Evolutionary conservation across 1,284 basidiomycete genomes (phyloP), one percentile per base, ranked within the genome.

Genomic region (Sanghuangporus sanghuang): DNA sequence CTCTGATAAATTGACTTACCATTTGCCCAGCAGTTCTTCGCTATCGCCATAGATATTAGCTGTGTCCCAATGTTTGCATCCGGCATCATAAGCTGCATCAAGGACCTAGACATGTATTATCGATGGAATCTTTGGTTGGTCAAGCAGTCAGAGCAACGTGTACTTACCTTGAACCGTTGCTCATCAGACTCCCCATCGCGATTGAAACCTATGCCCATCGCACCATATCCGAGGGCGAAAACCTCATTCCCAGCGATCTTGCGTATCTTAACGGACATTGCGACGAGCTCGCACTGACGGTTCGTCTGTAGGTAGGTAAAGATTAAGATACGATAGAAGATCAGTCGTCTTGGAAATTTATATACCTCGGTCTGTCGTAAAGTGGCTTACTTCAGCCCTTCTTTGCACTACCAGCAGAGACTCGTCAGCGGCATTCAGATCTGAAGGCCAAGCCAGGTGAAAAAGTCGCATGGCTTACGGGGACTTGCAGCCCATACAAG

Each of bases 11-110:
- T 18, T 11, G 56, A 54, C 21, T 18, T n/a, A 77, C 79, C 79
- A 82, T 71, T 76, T 77, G 12, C 79, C 79, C 11, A 81, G 69
- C 9, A 81, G 66, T 2, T 78, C 76, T 68, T 82, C 81, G 21
- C 71, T 77, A 65, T 81, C 76, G 3, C 72, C 74, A 66, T 81
- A 83, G 3, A 77, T 62, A 65, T n/a, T n/a, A n/a, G n/a, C n/a
- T n/a, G n/a, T n/a, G n/a, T n/a, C n/a, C n/a, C n/a, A n/a, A n/a
- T n/a, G n/a, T n/a, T n/a, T n/a, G n/a, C n/a, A n/a, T n/a, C n/a
- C n/a, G n/a, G n/a, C n/a, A n/a, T n/a, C n/a, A n/a, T n/a, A n/a
- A n/a, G n/a, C n/a, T n/a, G n/a, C n/a, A n/a, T n/a, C n/a, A n/a
- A n/a, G n/a, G n/a, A 79, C 68, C 75, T 78, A 42, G 64, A 39